These are phyloP conservation scores for Boletus eberwhitei DNA, from an alignment of 768 basidiomycete genomes.

Conservation along the genomic window DNA sequence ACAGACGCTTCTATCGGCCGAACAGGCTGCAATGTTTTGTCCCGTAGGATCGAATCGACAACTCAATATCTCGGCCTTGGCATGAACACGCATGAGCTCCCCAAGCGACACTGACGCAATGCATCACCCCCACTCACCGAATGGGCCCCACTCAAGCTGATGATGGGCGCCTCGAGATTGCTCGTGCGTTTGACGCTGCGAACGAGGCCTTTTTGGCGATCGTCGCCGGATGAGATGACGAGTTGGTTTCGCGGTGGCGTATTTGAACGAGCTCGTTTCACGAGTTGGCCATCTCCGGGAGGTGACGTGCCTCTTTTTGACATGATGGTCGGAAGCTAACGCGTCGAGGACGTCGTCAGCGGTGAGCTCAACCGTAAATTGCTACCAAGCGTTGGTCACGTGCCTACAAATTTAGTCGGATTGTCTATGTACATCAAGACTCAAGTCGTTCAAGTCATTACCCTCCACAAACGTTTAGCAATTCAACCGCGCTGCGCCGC, in stretches of 20 bases:
- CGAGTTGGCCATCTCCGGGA: slow-evolving; percentile 47
- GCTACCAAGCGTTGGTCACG: neutral
- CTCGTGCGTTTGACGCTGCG: slow-evolving; percentile 90
- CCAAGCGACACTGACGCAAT: neutral
- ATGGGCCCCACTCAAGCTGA: slow-evolving; percentile 86
- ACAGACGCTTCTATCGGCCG: slow-evolving; percentile 89
- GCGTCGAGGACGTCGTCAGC: neutral
- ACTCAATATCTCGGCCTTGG: slow-evolving; percentile 80
- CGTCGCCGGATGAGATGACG: slow-evolving; percentile 68
- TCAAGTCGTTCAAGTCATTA: too few relatives aligned
- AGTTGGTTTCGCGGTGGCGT: slow-evolving; percentile 62
- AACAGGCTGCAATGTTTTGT: slow-evolving; percentile 90
- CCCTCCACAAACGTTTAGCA: neutral
- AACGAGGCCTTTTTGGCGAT: slow-evolving; percentile 74
- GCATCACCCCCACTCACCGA: slow-evolving; percentile 49
- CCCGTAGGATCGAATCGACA: slow-evolving; percentile 94
- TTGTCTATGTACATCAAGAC: too few relatives aligned
- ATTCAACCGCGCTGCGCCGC: slow-evolving; percentile 22
- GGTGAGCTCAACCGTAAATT: neutral
- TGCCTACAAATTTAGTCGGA: neutral
- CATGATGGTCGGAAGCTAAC: slow-evolving; percentile 38
- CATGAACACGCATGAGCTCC: neutral
- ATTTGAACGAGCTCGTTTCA: slow-evolving; percentile 58
- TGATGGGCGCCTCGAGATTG: slow-evolving; percentile 89
- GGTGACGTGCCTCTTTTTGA: slow-evolving; percentile 70